Evolutionary conservation across 2,329 filamentous ascomycete species (phyloP), one percentile per base, ranked within the genome.

Genomic region (Alternaria dauci): DNA sequence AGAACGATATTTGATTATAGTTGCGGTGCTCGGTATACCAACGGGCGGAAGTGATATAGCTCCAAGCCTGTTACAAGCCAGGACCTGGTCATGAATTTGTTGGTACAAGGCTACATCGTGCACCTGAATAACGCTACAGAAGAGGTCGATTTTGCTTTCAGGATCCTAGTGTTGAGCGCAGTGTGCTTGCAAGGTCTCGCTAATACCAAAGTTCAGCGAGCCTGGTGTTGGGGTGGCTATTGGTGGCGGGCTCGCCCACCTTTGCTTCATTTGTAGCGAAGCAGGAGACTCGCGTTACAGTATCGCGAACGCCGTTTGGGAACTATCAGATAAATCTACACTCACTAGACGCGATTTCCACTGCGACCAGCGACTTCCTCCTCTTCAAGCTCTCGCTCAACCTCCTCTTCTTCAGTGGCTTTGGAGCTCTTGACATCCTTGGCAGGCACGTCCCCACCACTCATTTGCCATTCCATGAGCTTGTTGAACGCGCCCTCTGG

Each of bases 401-500:
- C 84, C 58, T 85, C 79, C 62, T 87, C 84, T 41, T 82, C 79
- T 72, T 84, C 81, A 7, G 77, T 83, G 8, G 77, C 76, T 30
- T 68, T 68, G 4, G 78, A 79, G n/a, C 69, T 77, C 52, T 59
- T 66, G 51, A 51, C 43, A 30, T 68, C 61, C 46, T 68, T 68
- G 1, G 66, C 46, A 18, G 70, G 70, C 8, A 65, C 63, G 34
- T 96, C 93, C 8, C 91, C 91, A 12, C 94, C 94, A 71, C 87
- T 95, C 88, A 98, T 91, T 81, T 99, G 95, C 94, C 94, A 98
- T 80, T 98, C 94, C 95, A 99, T 99, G 54, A 99, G 84, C 80
- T 91, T 95, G 71, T 89, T 94, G 75, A 99, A 99, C 2, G 94
- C 93, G 53, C 94, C 96, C 9, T 90, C 83, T 16, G 87, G 86